Conservation (phyloP, 2,329 filamentous ascomycete species). For the Teratosphaeria viscida region DNA sequence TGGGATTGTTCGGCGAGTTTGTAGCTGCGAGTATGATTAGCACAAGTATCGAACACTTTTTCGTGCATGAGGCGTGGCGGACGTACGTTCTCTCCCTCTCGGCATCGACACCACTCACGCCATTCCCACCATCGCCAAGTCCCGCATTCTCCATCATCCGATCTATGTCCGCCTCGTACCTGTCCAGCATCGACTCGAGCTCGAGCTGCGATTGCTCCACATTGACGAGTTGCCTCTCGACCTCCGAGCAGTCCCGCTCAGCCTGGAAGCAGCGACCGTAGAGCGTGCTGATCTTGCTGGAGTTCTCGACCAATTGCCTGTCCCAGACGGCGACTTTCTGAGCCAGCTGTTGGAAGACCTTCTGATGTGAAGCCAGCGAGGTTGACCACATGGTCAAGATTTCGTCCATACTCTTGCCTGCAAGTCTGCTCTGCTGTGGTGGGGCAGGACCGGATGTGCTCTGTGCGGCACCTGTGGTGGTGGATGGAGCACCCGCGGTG, state of each 20-base stretch:
- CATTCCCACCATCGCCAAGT: conserved; percentile 28
- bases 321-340: conserved; percentile 85
- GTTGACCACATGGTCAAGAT: conserved; percentile 96
- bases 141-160: conserved; percentile 75
- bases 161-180: conserved; percentile 86
- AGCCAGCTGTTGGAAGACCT: conserved; percentile 88
- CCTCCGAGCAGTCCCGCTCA: conserved; percentile 82
- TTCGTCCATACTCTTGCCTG: conserved; percentile 99
- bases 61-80: background rate
- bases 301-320: conserved; percentile 81
- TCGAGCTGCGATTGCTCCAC: conserved; percentile 93
- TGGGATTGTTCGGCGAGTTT: conserved; percentile 90
- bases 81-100: conserved; percentile 83
- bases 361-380: conserved; percentile 90
- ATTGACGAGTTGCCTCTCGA: conserved; percentile 78
- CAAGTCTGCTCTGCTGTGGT: conserved; percentile 71
- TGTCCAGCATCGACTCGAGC: conserved; percentile 74
- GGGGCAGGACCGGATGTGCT: conserved; percentile 66
- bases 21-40: conserved; percentile 42
- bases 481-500: background rate
- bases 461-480: background rate
- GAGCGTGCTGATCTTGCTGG: conserved; percentile 86
- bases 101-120: conserved; percentile 78
- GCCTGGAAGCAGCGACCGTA: conserved; percentile 89
- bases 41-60: background rate